Conservation (phyloP, 306 rosid genomes). For the Clitoria ternatea region DNA sequence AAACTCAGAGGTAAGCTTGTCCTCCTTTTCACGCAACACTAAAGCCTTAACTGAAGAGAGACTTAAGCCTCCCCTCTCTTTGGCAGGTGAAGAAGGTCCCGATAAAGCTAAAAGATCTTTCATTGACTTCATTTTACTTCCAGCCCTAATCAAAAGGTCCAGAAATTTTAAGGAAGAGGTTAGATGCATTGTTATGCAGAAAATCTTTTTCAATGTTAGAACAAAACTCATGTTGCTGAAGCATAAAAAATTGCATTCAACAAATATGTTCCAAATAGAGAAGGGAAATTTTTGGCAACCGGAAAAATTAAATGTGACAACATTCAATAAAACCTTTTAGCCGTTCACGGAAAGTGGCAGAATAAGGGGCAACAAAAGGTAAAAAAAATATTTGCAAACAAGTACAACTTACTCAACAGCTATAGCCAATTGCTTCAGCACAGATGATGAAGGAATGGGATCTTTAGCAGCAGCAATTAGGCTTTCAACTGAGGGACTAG, state of each 20-base stretch:
- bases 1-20: constrained; percentile 57
- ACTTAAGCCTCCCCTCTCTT: constrained; percentile 72
- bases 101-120: constrained; percentile 65
- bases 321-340: neutral
- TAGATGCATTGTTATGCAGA: constrained; percentile 2
- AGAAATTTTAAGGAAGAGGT: constrained; percentile 23
- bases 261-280: constrained; percentile 1
- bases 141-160: constrained; percentile 60
- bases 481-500: constrained; percentile 70
- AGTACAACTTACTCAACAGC: constrained; percentile 81
- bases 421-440: constrained; percentile 74
- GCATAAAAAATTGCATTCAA: neutral
- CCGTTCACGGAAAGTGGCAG: constrained; percentile 11
- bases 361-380: constrained; percentile 11
- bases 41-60: constrained; percentile 78
- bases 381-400: constrained; percentile 24
- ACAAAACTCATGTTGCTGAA: neutral
- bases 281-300: neutral
- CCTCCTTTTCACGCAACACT: constrained; percentile 85
- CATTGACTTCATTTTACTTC: constrained; percentile 71
- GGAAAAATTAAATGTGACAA: constrained; percentile 1
- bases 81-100: constrained; percentile 63
- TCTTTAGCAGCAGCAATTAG: constrained; percentile 53
- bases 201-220: constrained; percentile 15
- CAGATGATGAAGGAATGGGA: constrained; percentile 67